These are phyloP conservation scores for Gaeumannomyces sp. DNA, from an alignment of 2,329 filamentous ascomycete genomes.

Conservation along the genomic window DNA sequence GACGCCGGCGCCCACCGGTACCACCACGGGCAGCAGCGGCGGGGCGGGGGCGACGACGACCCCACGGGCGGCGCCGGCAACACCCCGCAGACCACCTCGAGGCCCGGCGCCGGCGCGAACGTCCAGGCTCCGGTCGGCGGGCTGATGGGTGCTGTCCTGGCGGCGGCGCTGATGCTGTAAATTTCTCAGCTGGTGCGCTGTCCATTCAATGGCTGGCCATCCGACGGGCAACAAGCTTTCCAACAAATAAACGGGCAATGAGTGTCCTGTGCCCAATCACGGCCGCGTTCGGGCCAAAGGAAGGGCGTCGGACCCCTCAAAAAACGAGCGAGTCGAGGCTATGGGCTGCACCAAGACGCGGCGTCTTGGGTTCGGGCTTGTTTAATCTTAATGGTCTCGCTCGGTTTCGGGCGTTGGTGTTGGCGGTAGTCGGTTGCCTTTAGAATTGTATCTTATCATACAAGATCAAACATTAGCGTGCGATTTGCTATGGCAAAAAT, in stretches of 20 bases:
- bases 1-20: neutral
- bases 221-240: too few species aligned
- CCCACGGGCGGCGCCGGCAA: neutral
- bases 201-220: too few species aligned
- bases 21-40: too few species aligned
- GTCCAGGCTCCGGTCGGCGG: constrained; percentile 8
- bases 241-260: too few species aligned
- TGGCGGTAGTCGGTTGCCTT: neutral
- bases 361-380: neutral
- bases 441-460: too few species aligned
- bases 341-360: neutral
- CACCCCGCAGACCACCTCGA: constrained; percentile 2
- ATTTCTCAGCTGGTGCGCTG: too few species aligned
- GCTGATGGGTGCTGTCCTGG: constrained; percentile 1
- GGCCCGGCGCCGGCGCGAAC: constrained; percentile 1
- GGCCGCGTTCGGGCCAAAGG: neutral
- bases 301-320: neutral
- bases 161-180: constrained; percentile 7
- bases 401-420: neutral
- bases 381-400: neutral
- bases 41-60: constrained; percentile 6
- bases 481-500: too few species aligned
- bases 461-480: too few species aligned
- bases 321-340: neutral
- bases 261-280: neutral